phyloP scores from a whole-genome alignment of 179 eudicot genomes.

The Gypsophila paniculata region DNA sequence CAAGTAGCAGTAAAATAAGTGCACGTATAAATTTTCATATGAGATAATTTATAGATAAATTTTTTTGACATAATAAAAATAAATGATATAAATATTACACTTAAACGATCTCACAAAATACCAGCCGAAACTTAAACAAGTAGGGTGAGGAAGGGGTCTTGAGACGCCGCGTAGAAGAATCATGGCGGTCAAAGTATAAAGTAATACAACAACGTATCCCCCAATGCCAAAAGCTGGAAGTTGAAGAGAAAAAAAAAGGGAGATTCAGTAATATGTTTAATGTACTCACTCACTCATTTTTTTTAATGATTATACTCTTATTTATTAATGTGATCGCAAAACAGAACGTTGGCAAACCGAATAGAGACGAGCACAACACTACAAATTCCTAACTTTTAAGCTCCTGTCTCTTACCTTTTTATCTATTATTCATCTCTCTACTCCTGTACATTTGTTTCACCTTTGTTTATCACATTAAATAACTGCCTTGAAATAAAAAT shows the following conservation, averaged over 20 bases:
- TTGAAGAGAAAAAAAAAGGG: conserved; percentile 4
- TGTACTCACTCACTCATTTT: too few relatives aligned
- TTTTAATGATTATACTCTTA: too few relatives aligned
- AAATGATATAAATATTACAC: too few relatives aligned
- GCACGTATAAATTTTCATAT: too few relatives aligned
- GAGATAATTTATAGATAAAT: too few relatives aligned
- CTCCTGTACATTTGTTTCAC: too few relatives aligned
- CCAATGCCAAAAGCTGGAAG: conserved; percentile 25
- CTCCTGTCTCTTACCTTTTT: conserved; percentile 14
- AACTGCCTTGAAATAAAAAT: too few relatives aligned
- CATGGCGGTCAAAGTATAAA: conserved; percentile 35
- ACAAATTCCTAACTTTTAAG: conserved; percentile 40
- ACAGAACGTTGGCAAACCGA: conserved; percentile 35
- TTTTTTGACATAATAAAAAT: too few relatives aligned
- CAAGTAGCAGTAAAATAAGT: too few relatives aligned
- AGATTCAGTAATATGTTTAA: conserved; percentile 14
- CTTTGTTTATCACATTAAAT: too few relatives aligned
- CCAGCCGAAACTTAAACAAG: too few relatives aligned
- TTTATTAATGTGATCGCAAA: conserved; percentile 21
- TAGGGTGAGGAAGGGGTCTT: conserved; percentile 7
- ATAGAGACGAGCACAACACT: conserved; percentile 31
- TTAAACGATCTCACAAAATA: too few relatives aligned
- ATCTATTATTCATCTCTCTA: conserved; percentile 9
- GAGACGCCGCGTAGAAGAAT: conserved; percentile 34
- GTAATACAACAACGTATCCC: conserved; percentile 15